phyloP scores from a whole-genome alignment of 345 rosid species.

The Brassica carinata region DNA sequence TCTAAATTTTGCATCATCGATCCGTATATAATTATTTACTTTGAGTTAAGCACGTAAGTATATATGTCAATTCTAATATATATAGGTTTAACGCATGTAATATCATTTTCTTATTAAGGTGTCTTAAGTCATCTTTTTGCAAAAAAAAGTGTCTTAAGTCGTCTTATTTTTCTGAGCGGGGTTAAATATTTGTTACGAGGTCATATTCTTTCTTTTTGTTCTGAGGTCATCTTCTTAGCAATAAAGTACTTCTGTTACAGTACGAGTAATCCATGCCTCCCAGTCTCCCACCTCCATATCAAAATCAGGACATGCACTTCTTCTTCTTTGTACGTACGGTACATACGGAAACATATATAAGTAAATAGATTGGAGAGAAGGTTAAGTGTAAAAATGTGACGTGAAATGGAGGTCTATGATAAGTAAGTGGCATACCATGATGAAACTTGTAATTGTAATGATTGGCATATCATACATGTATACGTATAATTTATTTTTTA shows the following conservation, averaged over 20 bases:
- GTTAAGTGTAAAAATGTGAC: background rate
- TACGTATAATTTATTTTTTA: background rate
- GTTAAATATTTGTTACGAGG: constrained; percentile 1
- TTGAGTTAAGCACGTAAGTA: background rate
- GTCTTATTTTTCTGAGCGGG: background rate
- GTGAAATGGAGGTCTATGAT: constrained; percentile 18
- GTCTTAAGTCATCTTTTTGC: background rate
- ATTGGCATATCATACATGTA: background rate
- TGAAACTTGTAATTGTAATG: background rate
- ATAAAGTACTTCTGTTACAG: background rate
- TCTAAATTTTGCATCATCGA: constrained; percentile 8
- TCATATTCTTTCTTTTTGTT: background rate
- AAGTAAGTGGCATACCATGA: background rate
- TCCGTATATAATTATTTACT: background rate
- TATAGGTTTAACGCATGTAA: background rate
- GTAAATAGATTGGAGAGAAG: background rate
- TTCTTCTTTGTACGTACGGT: constrained; percentile 13
- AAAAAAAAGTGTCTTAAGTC: background rate
- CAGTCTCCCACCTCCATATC: constrained; percentile 6
- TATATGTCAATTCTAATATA: constrained; percentile 7
- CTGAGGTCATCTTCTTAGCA: background rate
- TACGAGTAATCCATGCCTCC: constrained; percentile 20
- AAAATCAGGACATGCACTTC: constrained; percentile 16
- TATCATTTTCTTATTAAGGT: background rate
- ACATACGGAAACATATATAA: background rate